These are phyloP conservation scores for Loxodes magnus DNA, from an alignment of 73 alveolate genomes.

Conservation along the genomic window DNA sequence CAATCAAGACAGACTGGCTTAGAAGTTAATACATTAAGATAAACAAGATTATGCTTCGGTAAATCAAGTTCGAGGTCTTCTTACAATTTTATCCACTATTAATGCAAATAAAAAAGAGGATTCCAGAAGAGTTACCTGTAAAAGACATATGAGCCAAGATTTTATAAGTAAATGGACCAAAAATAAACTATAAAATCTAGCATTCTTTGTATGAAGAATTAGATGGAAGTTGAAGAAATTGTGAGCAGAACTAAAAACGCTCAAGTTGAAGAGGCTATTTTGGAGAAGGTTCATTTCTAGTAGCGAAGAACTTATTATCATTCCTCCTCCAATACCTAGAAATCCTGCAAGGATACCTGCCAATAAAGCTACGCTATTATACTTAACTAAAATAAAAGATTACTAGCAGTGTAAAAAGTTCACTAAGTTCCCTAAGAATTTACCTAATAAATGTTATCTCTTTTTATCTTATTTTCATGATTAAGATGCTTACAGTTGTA, in stretches of 20 bases:
- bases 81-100: too few relatives aligned
- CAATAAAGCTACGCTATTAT: slow-evolving; percentile 7
- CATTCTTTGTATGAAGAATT: too few relatives aligned
- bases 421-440: slow-evolving; percentile 1
- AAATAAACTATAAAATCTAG: too few relatives aligned
- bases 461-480: not conserved
- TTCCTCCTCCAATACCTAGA: slow-evolving; percentile 30
- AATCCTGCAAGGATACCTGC: slow-evolving; percentile 23
- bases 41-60: too few relatives aligned
- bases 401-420: not conserved
- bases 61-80: too few relatives aligned
- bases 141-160: too few relatives aligned
- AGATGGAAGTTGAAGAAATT: too few relatives aligned
- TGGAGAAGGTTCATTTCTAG: slow-evolving; percentile 11
- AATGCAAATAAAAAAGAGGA: too few relatives aligned
- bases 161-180: too few relatives aligned
- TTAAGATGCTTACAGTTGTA: not conserved
- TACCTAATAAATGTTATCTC: slow-evolving; percentile 1
- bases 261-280: slow-evolving; percentile 20
- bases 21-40: too few relatives aligned
- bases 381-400: not conserved
- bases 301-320: slow-evolving; percentile 19
- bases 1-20: too few relatives aligned
- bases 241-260: slow-evolving; percentile 7
- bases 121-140: too few relatives aligned